These are phyloP conservation scores for Cubamyces lactineus DNA, from an alignment of 768 basidiomycete genomes.

Conservation along the genomic window DNA sequence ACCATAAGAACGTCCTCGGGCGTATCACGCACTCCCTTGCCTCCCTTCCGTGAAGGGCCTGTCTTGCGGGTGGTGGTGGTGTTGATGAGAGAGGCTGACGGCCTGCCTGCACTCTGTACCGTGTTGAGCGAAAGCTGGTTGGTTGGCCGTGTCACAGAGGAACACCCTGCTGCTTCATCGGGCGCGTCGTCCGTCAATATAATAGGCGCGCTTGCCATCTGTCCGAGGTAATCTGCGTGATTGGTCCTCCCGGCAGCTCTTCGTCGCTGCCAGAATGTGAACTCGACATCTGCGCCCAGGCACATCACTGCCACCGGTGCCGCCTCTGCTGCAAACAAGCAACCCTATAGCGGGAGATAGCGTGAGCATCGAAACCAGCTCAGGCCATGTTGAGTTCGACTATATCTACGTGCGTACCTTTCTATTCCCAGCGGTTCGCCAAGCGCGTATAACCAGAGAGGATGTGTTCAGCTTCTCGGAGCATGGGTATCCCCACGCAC, in stretches of 20 bases:
- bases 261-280: slow-evolving; percentile 2
- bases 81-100: not conserved
- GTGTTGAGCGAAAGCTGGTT: no score
- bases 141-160: no score
- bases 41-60: not conserved
- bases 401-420: slow-evolving; percentile 10
- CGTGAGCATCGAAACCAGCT: no score
- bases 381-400: no score
- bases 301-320: slow-evolving; percentile 11
- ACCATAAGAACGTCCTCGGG: slow-evolving; percentile 24
- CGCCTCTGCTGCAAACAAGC: slow-evolving; percentile 5
- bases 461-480: not conserved
- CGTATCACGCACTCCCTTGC: not conserved
- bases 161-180: no score
- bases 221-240: not conserved
- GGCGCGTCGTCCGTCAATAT: no score
- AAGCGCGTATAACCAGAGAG: slow-evolving; percentile 7
- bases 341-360: slow-evolving; percentile 5
- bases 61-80: not conserved
- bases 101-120: no score
- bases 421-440: slow-evolving; percentile 16
- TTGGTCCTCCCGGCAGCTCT: not conserved
- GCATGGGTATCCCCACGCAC: not conserved
- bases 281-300: slow-evolving; percentile 26
- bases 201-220: not conserved